Evolutionary conservation across 257 asterid genomes (phyloP).

Genomic region (Thymus mandschuricus): DNA sequence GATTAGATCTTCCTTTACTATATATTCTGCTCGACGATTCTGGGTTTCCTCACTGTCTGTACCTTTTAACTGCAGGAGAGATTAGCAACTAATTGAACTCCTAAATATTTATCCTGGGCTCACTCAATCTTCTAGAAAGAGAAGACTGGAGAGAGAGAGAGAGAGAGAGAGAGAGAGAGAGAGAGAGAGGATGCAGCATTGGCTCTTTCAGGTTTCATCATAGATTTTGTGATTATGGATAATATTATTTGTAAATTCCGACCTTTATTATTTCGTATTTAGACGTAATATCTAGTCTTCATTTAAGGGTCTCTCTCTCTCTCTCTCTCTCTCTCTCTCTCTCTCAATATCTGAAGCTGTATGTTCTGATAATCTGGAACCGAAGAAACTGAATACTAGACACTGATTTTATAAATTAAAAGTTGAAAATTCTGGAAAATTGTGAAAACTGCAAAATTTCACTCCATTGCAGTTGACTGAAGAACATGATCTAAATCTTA

Average conservation of each 20-base stretch:
- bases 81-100: conserved; percentile 13
- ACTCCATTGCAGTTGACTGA: neutral
- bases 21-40: neutral
- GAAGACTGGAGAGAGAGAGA: neutral
- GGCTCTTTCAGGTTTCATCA: neutral
- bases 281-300: neutral
- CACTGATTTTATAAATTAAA: no score
- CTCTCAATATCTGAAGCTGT: no score
- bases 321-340: no score
- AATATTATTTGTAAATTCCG: neutral
- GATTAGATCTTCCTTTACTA: no score
- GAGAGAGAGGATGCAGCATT: neutral
- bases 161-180: neutral
- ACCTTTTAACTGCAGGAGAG: conserved; percentile 40
- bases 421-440: neutral
- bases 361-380: neutral
- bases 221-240: neutral
- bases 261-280: neutral
- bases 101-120: neutral
- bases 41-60: neutral
- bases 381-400: neutral
- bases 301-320: no score
- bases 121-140: neutral
- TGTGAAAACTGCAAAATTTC: neutral
- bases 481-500: neutral